Evolutionary conservation across 352 stramenopile genomes (phyloP), one percentile per base, ranked within the genome.

Genomic region (Phytophthora pseudosyringae): DNA sequence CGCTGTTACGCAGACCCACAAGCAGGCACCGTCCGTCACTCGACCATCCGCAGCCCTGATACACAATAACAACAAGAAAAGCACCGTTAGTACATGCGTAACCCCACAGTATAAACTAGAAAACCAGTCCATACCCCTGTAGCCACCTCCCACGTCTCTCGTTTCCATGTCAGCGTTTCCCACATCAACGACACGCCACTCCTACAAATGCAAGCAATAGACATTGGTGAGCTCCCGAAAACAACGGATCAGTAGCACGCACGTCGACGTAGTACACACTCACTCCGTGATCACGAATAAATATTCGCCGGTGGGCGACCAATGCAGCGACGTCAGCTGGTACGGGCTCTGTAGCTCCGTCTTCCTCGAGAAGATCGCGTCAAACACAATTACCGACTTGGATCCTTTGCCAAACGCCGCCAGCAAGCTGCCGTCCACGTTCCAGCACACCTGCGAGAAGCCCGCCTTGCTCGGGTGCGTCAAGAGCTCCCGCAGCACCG

Each of bases 221-320:
- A 38, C 28, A 46, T 36, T n/a, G 21, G 18, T 36, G 3, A 50
- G 8, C 16, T 50, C 10, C 44, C 1, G 41, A 18, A 32, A 38
- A 46, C 12, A 28, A 18, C 40, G 5, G 10, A 46, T 21, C 21
- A 25, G 15, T 6, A 47, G 7, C 18, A 49, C 4, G 39, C 5
- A 40, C 8, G 18, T 5, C 7, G 56, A 50, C 5, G 16, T 11
- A 50, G 35, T 4, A 65, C 2, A 31, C 7, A 78, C 77, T 57
- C 71, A 94, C 83, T 80, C 72, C 12, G 81, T 91, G 6, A 69
- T 67, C 13, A 84, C 80, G 64, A 92, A 92, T 75, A 94, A 78
- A 78, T 91, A 94, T 57, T 90, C 86, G 36, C 86, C 83, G n/a
- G 80, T 90, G n/a, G 83, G 86, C 43, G 81, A 91, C 86, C 86